phyloP scores from a whole-genome alignment of 2,329 filamentous ascomycete genomes.

The Penicillium occitanis region DNA sequence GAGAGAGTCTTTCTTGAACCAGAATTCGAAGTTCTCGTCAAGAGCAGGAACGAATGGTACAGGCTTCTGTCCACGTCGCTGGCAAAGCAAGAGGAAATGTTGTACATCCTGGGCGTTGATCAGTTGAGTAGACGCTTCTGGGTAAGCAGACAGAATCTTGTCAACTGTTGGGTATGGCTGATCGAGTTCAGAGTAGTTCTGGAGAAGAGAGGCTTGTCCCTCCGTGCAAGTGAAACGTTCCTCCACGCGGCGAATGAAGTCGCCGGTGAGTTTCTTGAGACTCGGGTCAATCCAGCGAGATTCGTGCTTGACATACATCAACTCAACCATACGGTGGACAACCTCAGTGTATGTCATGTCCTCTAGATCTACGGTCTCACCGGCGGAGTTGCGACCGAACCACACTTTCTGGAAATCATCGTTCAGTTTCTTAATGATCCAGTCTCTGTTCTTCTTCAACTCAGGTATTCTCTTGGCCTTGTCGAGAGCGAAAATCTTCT shows the following conservation, averaged over 20 bases:
- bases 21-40: slow-evolving; percentile 97
- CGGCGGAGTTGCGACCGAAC: slow-evolving; percentile 83
- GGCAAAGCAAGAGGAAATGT: slow-evolving; percentile 90
- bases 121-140: slow-evolving; percentile 82
- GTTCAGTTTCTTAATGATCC: slow-evolving; percentile 95
- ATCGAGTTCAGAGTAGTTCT: slow-evolving; percentile 84
- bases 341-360: slow-evolving; percentile 96
- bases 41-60: slow-evolving; percentile 94
- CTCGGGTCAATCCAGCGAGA: slow-evolving; percentile 88
- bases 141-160: slow-evolving; percentile 76
- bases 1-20: slow-evolving; percentile 99
- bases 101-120: slow-evolving; percentile 99
- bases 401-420: slow-evolving; percentile 96
- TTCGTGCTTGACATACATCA: slow-evolving; percentile 90
- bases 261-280: slow-evolving; percentile 77
- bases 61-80: slow-evolving; percentile 90
- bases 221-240: slow-evolving; percentile 81
- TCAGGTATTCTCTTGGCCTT: slow-evolving; percentile 89
- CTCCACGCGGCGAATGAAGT: slow-evolving; percentile 95
- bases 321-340: slow-evolving; percentile 78
- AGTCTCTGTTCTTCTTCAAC: slow-evolving; percentile 80
- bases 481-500: slow-evolving; percentile 95
- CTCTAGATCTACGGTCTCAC: slow-evolving; percentile 80
- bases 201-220: slow-evolving; percentile 76
- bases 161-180: slow-evolving; percentile 77